These are phyloP conservation scores for Aspergillus aculeatus DNA, from an alignment of 2,329 filamentous ascomycete genomes.

Conservation along the genomic window DNA sequence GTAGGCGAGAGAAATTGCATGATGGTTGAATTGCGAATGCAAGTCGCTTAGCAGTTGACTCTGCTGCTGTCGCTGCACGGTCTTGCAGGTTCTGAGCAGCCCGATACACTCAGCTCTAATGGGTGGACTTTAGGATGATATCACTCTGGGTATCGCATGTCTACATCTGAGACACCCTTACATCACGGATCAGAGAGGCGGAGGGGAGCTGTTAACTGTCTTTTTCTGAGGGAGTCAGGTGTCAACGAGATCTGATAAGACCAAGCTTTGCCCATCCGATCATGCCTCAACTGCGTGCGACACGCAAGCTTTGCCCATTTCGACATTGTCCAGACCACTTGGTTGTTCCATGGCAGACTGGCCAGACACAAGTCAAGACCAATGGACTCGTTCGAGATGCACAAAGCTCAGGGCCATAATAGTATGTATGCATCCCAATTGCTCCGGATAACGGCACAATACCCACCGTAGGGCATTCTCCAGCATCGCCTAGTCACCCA, in stretches of 20 bases:
- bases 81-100: neutral
- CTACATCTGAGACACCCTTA: neutral
- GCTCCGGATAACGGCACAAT: neutral
- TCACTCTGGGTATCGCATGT: neutral
- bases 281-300: neutral
- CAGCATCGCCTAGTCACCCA: neutral
- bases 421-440: neutral
- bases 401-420: neutral
- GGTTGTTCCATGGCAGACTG: neutral
- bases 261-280: neutral
- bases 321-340: neutral
- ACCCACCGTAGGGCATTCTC: neutral
- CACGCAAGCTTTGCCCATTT: neutral
- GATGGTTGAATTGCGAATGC: neutral
- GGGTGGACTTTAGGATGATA: neutral
- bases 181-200: neutral
- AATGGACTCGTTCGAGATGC: neutral
- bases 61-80: neutral
- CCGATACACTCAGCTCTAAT: neutral
- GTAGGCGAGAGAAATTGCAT: neutral
- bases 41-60: too few species aligned
- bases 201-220: neutral
- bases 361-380: neutral
- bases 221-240: neutral
- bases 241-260: neutral